Evolutionary conservation across 78 protist species (phyloP).

Genomic region (Guillardia theta): DNA sequence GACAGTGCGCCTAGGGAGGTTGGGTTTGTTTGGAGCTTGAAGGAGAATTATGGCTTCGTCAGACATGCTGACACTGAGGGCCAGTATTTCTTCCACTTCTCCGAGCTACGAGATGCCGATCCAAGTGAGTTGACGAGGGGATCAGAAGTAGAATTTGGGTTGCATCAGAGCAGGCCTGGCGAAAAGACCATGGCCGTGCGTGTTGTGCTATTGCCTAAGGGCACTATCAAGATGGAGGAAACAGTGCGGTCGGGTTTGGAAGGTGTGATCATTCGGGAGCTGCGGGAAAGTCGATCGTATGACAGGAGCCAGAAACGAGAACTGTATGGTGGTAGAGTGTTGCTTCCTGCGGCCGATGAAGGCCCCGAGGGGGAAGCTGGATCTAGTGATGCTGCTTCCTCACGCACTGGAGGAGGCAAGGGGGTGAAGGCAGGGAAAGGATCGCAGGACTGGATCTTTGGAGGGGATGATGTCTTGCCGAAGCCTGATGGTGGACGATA

Average conservation of each 20-base stretch:
- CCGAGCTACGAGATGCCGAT: background rate
- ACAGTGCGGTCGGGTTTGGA: background rate
- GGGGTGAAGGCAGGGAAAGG: no score
- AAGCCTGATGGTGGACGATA: no score
- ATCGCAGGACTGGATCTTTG: no score
- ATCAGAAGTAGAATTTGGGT: background rate
- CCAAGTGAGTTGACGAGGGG: background rate
- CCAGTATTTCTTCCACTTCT: background rate
- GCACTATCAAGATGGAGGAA: background rate
- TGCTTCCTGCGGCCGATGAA: no score
- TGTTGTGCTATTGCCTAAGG: background rate
- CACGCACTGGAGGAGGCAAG: background rate
- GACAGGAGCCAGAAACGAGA: background rate
- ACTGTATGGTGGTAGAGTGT: background rate
- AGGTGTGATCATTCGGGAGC: background rate
- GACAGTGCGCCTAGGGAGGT: no score
- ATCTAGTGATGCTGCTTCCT: no score
- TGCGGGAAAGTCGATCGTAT: background rate
- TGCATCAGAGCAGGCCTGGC: background rate
- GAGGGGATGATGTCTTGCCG: no score
- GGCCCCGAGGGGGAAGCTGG: no score
- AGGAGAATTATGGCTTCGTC: background rate
- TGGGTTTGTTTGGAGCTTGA: background rate
- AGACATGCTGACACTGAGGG: background rate
- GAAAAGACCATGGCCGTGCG: conserved; percentile 1